Evolutionary conservation across 2,329 filamentous ascomycete species (phyloP), one percentile per base, ranked within the genome.

Genomic region (Fusarium hainanense): DNA sequence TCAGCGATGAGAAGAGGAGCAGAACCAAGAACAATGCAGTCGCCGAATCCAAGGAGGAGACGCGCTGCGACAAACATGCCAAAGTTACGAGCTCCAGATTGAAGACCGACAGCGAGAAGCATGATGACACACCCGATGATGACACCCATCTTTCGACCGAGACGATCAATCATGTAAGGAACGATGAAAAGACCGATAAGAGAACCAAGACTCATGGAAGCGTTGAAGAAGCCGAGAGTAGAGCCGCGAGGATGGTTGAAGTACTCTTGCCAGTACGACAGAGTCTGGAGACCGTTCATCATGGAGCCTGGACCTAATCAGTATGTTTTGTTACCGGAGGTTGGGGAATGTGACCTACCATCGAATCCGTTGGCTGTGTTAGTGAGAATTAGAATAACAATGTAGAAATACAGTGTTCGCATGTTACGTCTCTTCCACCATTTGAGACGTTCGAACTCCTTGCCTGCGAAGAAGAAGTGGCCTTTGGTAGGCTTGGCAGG

Each of bases 1-100:
- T 64, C 41, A 13, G 66, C 44, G 25, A 51, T 68, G 25, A 46
- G 66, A n/a, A 40, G 66, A 40, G 49, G 65, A 2, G 54, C 58
- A 4, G 60, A 54, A 2, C 52, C 60, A 43, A 57, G 48, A 4
- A 63, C 60, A 0, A 63, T 63, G 0, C 60, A 63, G 9, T 63
- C 60, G 2, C 66, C 66, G 4, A 69, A 61, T 6, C 66, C 66
- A 3, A 69, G 41, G 1, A 69, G 58, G 7, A 60, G 55, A 27
- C 66, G 65, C 0, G 66, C 66, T 0, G 66, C 65, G 3, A 69
- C 63, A 14, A 69, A 64, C 66, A 69, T 69, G 4, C 47, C 66
- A 9, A 69, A 57, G n/a, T 69, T 69, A 5, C 54, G 46, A n/a
- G 65, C 50, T 5, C 54, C 65, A 4, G 66, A 46, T 13, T 69